Base-by-base conservation (phyloP, 139 green algal species). In the Marvania coccoides region DNA sequence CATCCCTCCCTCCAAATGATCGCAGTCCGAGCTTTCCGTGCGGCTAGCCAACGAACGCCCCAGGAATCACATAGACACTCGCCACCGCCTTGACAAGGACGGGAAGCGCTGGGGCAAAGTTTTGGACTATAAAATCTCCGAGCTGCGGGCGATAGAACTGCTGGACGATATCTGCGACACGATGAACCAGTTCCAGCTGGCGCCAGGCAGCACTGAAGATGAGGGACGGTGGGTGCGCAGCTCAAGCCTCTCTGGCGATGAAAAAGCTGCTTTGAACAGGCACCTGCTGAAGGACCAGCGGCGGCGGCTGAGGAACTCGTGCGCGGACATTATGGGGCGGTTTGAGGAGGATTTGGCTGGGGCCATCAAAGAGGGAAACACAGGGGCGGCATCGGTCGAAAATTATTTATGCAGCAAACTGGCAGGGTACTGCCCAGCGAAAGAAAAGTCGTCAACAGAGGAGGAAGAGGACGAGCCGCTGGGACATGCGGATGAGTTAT, bases 51-150 rank as follows among this genome's bases (percentile, higher is more conserved):
- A 76, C 14, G 87, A 94, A 65, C 29, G 46, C 12, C 76, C 81
- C 0, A 70, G 85, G 8, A 93, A 92, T 66, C 74, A 87, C 24
- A n/a, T 95, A 15, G 88, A 95, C 70, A 73, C 95, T 70, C 55
- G 88, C 8, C 86, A 95, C 48, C 65, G 88, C 1, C 70, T 95
- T 6, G 85, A 95, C 60, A 79, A 80, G 34, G 58, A 94, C 15
- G 88, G 88, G 6, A 85, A 94, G 35, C 68, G 88, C 26, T 91
- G 90, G 33, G 88, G 88, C 19, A 91, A 90, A 54, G 65, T 93
- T 5, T 90, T 95, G 2, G 74, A 87, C 12, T 95, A 90, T 63
- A 83, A 79, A 61, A 38, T 85, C 3, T 87, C 76, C 57, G 86
- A 92, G 66, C 64, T 89, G 31, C 56, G 86, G 6, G 72, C 76